These are phyloP conservation scores for Lecanosticta acicola DNA, from an alignment of 2,329 filamentous ascomycete genomes.

Conservation along the genomic window DNA sequence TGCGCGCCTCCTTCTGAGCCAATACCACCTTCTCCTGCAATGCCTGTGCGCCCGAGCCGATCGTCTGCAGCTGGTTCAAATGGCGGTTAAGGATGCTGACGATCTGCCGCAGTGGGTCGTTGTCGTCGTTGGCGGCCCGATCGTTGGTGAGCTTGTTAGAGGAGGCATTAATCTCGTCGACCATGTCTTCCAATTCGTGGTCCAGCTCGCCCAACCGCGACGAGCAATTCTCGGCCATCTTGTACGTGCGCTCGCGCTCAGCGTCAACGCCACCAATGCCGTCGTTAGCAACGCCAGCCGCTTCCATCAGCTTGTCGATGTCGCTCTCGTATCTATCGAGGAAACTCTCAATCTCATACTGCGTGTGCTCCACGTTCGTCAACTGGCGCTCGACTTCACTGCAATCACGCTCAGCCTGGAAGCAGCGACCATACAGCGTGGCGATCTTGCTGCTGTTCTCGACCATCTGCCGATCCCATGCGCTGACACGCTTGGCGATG, in stretches of 20 bases:
- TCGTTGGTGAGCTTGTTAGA: slow-evolving; percentile 66
- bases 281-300: slow-evolving; percentile 51
- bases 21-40: slow-evolving; percentile 76
- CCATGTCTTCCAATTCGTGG: slow-evolving; percentile 89
- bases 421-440: slow-evolving; percentile 83
- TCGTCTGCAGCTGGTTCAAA: slow-evolving; percentile 84
- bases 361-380: slow-evolving; percentile 81
- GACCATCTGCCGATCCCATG: slow-evolving; percentile 87
- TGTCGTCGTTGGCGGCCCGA: slow-evolving; percentile 74
- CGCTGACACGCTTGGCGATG: slow-evolving; percentile 78
- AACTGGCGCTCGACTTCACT: slow-evolving; percentile 92
- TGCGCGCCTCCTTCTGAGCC: slow-evolving; percentile 71
- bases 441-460: slow-evolving; percentile 94
- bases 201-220: slow-evolving; percentile 91
- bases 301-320: slow-evolving; percentile 81
- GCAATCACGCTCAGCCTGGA: slow-evolving; percentile 88
- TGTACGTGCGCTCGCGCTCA: slow-evolving; percentile 90
- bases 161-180: slow-evolving; percentile 93
- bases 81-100: slow-evolving; percentile 92
- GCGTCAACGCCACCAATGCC: slow-evolving; percentile 78
- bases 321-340: slow-evolving; percentile 87
- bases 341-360: slow-evolving; percentile 82
- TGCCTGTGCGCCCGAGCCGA: slow-evolving; percentile 76
- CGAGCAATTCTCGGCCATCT: slow-evolving; percentile 86
- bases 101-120: slow-evolving; percentile 78